Conservation (phyloP, 176 grass and related monocot species). For the Rhynchospora pubera region DNA sequence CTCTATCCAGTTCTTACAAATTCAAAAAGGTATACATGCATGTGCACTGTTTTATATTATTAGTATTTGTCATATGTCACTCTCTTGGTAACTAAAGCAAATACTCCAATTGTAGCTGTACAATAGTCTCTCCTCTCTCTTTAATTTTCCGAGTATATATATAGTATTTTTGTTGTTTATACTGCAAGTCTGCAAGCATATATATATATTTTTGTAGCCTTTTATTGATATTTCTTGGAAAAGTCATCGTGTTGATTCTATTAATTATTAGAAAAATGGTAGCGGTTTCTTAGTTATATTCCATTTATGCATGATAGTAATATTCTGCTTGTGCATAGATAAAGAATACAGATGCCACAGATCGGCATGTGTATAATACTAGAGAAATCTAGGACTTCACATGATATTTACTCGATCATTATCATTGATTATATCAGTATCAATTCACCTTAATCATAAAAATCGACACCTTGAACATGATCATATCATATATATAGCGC, state of each 20-base stretch:
- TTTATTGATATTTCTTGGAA: not conserved
- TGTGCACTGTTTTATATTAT: not conserved
- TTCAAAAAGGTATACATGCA: conserved; percentile 65
- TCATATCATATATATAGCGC: not conserved
- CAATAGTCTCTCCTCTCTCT: not conserved
- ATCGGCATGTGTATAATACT: not conserved
- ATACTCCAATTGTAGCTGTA: not conserved
- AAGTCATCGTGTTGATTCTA: not conserved
- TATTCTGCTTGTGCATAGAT: not conserved
- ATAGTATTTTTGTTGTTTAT: not conserved
- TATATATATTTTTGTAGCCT: not conserved
- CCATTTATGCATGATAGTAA: not conserved
- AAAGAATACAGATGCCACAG: not conserved
- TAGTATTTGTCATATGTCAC: not conserved
- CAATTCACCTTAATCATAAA: not conserved
- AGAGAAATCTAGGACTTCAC: not conserved
- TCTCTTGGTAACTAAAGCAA: not conserved
- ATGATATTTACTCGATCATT: not conserved
- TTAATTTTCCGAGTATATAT: not conserved
- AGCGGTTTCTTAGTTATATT: not conserved
- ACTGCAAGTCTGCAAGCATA: not conserved
- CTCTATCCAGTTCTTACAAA: conserved; percentile 81
- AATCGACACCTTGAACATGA: not conserved
- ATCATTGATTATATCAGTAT: not conserved
- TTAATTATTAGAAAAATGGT: not conserved